Evolutionary conservation across 2,329 filamentous ascomycete species (phyloP), one percentile per base, ranked within the genome.

Genomic region (Lizonia empirigonia): DNA sequence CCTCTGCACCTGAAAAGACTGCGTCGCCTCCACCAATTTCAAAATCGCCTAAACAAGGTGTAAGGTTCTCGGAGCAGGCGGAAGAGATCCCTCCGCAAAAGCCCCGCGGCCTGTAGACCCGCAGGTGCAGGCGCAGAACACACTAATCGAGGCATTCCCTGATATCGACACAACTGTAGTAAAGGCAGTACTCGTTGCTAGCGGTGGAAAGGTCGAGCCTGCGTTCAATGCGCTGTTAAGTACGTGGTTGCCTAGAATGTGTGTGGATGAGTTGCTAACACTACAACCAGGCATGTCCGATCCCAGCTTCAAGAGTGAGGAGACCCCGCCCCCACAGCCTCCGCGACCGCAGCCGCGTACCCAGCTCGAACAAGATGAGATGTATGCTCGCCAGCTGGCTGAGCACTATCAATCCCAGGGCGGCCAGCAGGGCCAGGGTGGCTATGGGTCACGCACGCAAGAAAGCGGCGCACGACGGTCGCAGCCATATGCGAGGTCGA

Each of bases 171-270:
- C 77, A 7, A 74, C 85, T 35, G 88, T 99, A 37, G 84, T 99
- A 73, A 96, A 87, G 74, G 94, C 94, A 23, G 89, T 99, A 0
- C 77, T 99, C 58, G 82, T 84, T 19, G 94, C 94, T 12, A 97
- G 94, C 72, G 82, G 86, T 51, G 93, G 92, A 53, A 85, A 88
- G 66, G 86, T 97, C 38, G 94, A 99, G 74, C 89, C 91, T 24
- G 93, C 94, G 12, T 99, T 99, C 77, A 94, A 97, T 76, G 94
- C 94, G 27, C 82, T 99, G 34, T 81, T 99, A 35, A 89, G 90
- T 90, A 80, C 55, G 81, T 67, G 20, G 38, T 47, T 47, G 49
- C 32, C 27, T 47, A 38, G 13, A n/a, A 32, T 30, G 16, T 23
- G 10, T 10, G 27, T 15, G 8, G 32, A 30, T 29, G 32, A 52